Base-by-base conservation (phyloP, 441 rosid species). In the Theobroma grandiflorum region DNA sequence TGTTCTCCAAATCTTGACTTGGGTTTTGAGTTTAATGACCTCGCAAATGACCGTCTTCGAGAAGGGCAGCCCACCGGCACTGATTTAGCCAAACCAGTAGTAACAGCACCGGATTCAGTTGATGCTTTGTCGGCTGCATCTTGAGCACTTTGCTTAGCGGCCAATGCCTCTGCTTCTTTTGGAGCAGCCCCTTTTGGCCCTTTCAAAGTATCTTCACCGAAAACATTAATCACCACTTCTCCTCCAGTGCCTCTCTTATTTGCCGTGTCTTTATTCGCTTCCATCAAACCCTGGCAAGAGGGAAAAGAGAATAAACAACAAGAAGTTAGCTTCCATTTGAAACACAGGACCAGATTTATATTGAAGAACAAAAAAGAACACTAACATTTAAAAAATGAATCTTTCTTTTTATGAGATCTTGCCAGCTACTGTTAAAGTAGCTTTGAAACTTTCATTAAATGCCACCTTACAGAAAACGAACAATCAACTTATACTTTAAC, bases 1-100 rank as follows among this genome's bases (percentile, higher is more conserved):
- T 89, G 97, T 40, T 91, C 94, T 31, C 87, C 95, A 67, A 96
- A 96, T 82, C 99, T 90, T 26, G 98, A 94, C 83, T 92, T 96
- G 18, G 97, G 87, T 85, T 91, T 96, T 31, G 94, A 92, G 86
- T 85, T 88, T 72, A 83, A 83, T 4, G 95, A 91, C 88, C 90
- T 86, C 2, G 88, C 40, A 38, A 94, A 18, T 47, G 98, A 80
- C 78, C 78, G 91, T 64, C 87, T 88, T 20, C 93, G 69, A 15
- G 98, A 86, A 53, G 83, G 76, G 82, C 45, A 66, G 75, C 73
- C 84, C 42, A 79, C 12, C 20, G 88, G 78, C 18, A 81, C 35
- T 69, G 87, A 31, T 40, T 83, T 89, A 72, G 86, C 72, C 3
- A 81, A 71, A 22, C 58, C 85, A 15, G 69, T 57, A 77, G 64